Evolutionary conservation across 2,329 filamentous ascomycete species (phyloP).

Genomic region (Pseudogymnoascus sp.): DNA sequence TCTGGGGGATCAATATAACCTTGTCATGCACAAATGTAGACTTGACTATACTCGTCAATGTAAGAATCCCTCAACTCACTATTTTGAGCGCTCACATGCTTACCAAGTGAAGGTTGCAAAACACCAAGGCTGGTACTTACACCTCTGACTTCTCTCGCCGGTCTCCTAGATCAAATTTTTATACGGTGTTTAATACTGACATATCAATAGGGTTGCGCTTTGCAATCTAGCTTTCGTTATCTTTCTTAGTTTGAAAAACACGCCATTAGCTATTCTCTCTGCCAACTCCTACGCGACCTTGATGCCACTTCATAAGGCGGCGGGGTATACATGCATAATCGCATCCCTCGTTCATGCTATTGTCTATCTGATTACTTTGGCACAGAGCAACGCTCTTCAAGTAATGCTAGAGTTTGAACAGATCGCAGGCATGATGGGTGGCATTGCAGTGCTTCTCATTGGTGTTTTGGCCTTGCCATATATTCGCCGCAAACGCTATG

Average conservation of each 20-base stretch:
- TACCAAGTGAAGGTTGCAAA: neutral
- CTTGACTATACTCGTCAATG: constrained; percentile 10
- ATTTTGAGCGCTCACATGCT: neutral
- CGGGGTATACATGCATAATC: constrained; percentile 41
- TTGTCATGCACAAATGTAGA: constrained; percentile 29
- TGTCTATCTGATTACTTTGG: constrained; percentile 33
- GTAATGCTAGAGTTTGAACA: constrained; percentile 32
- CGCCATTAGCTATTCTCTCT: constrained; percentile 44
- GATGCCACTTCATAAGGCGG: constrained; percentile 47
- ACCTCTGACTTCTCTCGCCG: constrained; percentile 13
- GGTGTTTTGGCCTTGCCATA: constrained; percentile 35
- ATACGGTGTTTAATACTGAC: neutral
- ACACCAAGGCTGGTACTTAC: constrained; percentile 21
- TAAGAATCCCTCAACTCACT: constrained; percentile 12
- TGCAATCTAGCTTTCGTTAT: constrained; percentile 44
- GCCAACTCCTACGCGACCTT: constrained; percentile 50
- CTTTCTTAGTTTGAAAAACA: constrained; percentile 50
- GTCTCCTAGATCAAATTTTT: constrained; percentile 12
- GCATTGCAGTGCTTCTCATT: constrained; percentile 37
- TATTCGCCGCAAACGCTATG: constrained; percentile 39
- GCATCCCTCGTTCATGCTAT: constrained; percentile 39
- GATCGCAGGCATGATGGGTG: constrained; percentile 42
- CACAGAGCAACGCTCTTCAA: constrained; percentile 18
- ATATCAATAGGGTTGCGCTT: constrained; percentile 34
- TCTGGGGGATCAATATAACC: constrained; percentile 29